phyloP scores from a whole-genome alignment of 2,329 filamentous ascomycete species.

The Parascedosporium putredinis region DNA sequence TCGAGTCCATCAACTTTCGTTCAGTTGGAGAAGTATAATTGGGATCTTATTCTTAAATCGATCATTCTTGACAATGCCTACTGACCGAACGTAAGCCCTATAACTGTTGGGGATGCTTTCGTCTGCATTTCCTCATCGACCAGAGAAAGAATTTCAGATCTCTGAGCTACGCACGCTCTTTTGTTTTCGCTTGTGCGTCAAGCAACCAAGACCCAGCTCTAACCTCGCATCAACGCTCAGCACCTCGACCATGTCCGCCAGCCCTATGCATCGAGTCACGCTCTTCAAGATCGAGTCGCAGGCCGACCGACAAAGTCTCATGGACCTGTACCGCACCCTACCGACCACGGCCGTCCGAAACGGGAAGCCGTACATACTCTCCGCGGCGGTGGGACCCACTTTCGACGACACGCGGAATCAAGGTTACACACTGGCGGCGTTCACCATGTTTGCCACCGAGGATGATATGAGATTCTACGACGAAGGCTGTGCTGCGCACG shows the following conservation, averaged over 20 bases:
- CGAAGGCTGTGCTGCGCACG: constrained; percentile 25
- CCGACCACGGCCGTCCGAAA: constrained; percentile 30
- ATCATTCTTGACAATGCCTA: too few relatives aligned
- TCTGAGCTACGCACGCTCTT: too few relatives aligned
- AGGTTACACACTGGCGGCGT: constrained; percentile 46
- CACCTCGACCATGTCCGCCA: neutral
- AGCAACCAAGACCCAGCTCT: too few relatives aligned
- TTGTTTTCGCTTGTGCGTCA: too few relatives aligned
- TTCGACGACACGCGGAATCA: constrained; percentile 43
- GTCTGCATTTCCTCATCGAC: too few relatives aligned
- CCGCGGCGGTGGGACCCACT: constrained; percentile 35
- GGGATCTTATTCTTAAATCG: too few relatives aligned
- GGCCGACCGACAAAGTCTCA: constrained; percentile 20
- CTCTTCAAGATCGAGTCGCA: constrained; percentile 26
- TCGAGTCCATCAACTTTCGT: too few relatives aligned
- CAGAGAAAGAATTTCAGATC: too few relatives aligned
- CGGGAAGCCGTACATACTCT: constrained; percentile 49
- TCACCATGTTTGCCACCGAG: constrained; percentile 43
- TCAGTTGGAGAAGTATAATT: too few relatives aligned
- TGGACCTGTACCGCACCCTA: constrained; percentile 23
- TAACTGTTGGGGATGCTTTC: too few relatives aligned
- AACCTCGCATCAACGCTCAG: neutral
- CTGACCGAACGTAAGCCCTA: too few relatives aligned
- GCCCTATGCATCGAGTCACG: constrained; percentile 19
- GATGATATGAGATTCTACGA: constrained; percentile 56